Evolutionary conservation across 306 rosid species (phyloP), one percentile per base, ranked within the genome.

Genomic region (Ceratonia siliqua): DNA sequence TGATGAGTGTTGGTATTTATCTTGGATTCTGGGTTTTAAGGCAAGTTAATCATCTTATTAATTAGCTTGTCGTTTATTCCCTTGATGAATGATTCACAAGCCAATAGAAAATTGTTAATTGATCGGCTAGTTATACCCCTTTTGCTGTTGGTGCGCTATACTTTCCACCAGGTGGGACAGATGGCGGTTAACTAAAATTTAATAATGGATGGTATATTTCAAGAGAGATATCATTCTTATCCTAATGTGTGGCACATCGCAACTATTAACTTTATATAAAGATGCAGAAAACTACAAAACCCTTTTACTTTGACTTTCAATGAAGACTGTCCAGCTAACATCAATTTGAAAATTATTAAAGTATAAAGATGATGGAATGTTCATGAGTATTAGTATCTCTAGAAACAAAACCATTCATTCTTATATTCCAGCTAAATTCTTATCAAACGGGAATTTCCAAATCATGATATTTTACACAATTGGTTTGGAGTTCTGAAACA

Each of bases 71-170:
- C 65, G 63, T 14, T 48, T 49, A 25, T 32, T 65, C 28, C 75
- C 42, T 70, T 32, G 84, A 68, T 82, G 87, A 85, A 68, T 82
- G 87, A 85, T 83, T 85, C 92, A 88, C 48, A 7, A 70, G 59
- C 83, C 85, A 78, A 81, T 79, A 66, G 76, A 73, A 73, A 64
- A 65, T 52, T 69, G 52, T 21, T 13, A 62, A 54, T 66, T 68
- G 72, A 65, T 80, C 8, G 73, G 28, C 41, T 20, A 27, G 54
- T 62, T 62, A 24, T 49, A 28, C 35, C 11, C 4, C 25, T 73
- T 52, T 42, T 56, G 38, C 32, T 46, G 63, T 32, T 54, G 62
- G 53, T 70, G 85, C 43, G 38, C 41, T 66, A 76, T 83, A 55
- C 48, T 68, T 70, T 82, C 84, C 82, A 69, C 64, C 48, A 55